Evolutionary conservation across 176 grass and related monocot species (phyloP).

Genomic region (Tuctoria greenei): DNA sequence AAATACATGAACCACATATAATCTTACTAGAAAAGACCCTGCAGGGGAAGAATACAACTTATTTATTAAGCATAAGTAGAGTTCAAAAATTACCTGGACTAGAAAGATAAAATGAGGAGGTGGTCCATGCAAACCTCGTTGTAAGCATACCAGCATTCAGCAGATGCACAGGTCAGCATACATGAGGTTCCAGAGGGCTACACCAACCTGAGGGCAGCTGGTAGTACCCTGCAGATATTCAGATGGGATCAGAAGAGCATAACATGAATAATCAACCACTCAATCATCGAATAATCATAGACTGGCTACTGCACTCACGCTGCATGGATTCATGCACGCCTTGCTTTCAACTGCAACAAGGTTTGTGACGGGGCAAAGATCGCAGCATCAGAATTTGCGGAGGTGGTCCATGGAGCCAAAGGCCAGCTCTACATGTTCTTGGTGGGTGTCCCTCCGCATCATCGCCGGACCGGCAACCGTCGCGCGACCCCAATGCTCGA

Average conservation of each 20-base stretch:
- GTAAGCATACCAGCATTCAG: background rate
- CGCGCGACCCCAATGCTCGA: constrained; percentile 32
- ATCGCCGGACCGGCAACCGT: constrained; percentile 17
- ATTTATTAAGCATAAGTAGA: background rate
- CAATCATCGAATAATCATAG: constrained; percentile 52
- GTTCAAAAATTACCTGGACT: constrained; percentile 1
- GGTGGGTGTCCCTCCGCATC: constrained; percentile 38
- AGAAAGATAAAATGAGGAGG: background rate
- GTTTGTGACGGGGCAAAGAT: constrained; percentile 18
- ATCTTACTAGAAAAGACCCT: background rate
- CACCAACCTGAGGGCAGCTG: background rate
- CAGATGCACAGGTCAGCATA: constrained; percentile 1
- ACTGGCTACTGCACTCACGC: background rate
- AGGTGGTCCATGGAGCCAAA: constrained; percentile 41
- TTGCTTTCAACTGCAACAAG: constrained; percentile 40
- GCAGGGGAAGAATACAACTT: background rate
- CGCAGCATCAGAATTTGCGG: constrained; percentile 30
- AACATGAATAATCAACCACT: constrained; percentile 13
- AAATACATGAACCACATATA: background rate
- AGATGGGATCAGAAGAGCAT: constrained; percentile 25
- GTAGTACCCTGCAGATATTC: constrained; percentile 15
- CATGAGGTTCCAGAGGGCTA: background rate
- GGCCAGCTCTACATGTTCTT: constrained; percentile 38
- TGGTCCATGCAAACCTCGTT: constrained; percentile 4
- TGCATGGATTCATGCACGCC: constrained; percentile 7